Evolutionary conservation across 108 stramenopile species (phyloP).

Genomic region (Cyclotella atomus): DNA sequence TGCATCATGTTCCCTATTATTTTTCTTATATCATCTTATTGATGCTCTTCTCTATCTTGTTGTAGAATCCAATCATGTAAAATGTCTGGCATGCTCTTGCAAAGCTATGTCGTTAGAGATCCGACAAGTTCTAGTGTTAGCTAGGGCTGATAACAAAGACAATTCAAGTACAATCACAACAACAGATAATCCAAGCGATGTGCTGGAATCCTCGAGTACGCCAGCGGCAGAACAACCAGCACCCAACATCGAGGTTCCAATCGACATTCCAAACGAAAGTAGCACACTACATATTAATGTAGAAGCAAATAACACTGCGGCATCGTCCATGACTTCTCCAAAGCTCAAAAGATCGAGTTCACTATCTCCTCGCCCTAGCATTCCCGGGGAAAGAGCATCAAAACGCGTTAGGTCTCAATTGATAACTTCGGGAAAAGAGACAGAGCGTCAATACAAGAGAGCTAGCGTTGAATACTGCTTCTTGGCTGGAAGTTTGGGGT

Average conservation of each 20-base stretch:
- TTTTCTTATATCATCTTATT: too few relatives aligned
- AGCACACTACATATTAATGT: background rate
- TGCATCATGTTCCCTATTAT: too few relatives aligned
- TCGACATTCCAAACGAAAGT: background rate
- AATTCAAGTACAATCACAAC: background rate
- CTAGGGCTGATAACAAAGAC: background rate
- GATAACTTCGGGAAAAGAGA: conserved; percentile 62
- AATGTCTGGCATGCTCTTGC: conserved; percentile 14
- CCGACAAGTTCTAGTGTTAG: background rate
- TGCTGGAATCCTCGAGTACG: too few relatives aligned
- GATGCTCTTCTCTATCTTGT: background rate
- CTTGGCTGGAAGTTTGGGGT: conserved; percentile 55
- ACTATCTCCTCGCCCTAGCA: background rate
- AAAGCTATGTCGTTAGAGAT: too few relatives aligned
- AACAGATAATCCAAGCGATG: background rate
- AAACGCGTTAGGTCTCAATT: conserved; percentile 74
- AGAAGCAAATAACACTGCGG: background rate
- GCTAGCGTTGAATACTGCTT: conserved; percentile 60
- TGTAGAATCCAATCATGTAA: conserved; percentile 18
- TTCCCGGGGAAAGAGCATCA: conserved; percentile 55
- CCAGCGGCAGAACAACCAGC: background rate
- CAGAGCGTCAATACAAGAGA: conserved; percentile 45
- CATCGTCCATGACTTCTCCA: background rate
- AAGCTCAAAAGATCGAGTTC: background rate
- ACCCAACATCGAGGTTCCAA: background rate